Conservation (phyloP, 2,329 filamentous ascomycete genomes). For the Waltergamsia citrina region DNA sequence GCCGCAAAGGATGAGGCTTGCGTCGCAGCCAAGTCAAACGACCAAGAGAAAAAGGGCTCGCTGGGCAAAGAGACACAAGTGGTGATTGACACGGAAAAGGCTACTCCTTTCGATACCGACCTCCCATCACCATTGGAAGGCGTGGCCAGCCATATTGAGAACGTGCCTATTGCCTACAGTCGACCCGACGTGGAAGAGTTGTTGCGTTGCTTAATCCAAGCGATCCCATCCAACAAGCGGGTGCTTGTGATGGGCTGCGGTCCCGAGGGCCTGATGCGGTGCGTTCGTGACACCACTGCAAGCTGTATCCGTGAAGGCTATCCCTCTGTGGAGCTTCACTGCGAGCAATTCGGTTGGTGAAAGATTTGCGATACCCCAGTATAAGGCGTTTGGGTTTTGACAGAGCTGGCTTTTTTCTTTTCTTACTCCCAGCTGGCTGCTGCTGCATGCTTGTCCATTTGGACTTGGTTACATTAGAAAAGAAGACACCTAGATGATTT, state of each 20-base stretch:
- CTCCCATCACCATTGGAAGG: conserved; percentile 9
- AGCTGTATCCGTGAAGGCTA: conserved; percentile 26
- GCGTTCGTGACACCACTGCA: conserved; percentile 30
- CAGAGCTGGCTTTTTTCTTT: too few relatives aligned
- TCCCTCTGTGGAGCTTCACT: conserved; percentile 36
- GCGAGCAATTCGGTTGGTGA: conserved; percentile 37
- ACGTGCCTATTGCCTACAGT: conserved; percentile 16
- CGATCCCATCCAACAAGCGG: conserved; percentile 16
- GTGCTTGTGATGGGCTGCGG: conserved; percentile 37
- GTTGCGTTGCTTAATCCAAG: conserved; percentile 19
- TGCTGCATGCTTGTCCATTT: too few relatives aligned
- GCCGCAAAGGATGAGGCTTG: too few relatives aligned
- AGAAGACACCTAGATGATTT: too few relatives aligned
- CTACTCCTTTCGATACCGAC: conserved; percentile 7
- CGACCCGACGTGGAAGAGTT: conserved; percentile 27
- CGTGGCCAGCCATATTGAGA: conserved; percentile 1
- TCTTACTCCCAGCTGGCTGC: too few relatives aligned
- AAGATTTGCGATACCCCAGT: too few relatives aligned
- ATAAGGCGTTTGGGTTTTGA: too few relatives aligned
- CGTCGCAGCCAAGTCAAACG: too few relatives aligned
- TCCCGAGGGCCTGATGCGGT: conserved; percentile 28
- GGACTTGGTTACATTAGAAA: too few relatives aligned
- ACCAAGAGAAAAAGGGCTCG: not conserved
- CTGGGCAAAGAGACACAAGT: not conserved
- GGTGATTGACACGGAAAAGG: conserved; percentile 5